Percentiles rank a stretch among this genome's conserved stretches.
phyloP scores from a whole-genome alignment of 2,329 filamentous ascomycete species.

The Paraphaeosphaeria minitans region DNA sequence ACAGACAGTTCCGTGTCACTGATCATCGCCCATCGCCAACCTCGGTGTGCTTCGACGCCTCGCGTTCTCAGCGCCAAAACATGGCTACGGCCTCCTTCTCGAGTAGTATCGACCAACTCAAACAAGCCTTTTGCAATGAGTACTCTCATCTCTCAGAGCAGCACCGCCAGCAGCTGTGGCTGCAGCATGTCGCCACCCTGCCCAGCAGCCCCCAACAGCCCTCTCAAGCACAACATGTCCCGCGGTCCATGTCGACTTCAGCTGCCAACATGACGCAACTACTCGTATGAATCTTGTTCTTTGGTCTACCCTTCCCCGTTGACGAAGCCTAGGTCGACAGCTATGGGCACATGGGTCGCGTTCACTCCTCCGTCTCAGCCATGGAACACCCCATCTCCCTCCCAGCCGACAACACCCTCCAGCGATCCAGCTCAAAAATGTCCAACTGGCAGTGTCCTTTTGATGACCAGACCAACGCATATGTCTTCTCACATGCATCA shows the following conservation, averaged over 20 bases:
- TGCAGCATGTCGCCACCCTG: constrained; percentile 29
- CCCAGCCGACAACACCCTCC: constrained; percentile 22
- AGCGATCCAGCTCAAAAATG: constrained; percentile 31
- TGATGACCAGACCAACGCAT: constrained; percentile 33
- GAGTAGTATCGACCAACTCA: constrained; percentile 41
- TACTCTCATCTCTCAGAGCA: constrained; percentile 42
- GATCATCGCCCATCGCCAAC: constrained; percentile 29
- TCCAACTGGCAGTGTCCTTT: constrained; percentile 29
- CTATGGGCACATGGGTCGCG: constrained; percentile 39
- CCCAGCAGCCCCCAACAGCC: constrained; percentile 19
- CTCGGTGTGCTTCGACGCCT: constrained; percentile 25
- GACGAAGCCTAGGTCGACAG: constrained; percentile 33
- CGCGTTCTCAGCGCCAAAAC: constrained; percentile 9
- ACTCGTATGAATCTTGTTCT: constrained; percentile 40
- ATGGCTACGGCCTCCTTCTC: constrained; percentile 35
- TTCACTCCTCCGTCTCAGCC: constrained; percentile 31
- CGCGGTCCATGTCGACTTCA: constrained; percentile 41
- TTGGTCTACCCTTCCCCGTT: constrained; percentile 34
- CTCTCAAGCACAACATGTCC: constrained; percentile 35
- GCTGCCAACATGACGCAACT: constrained; percentile 29
- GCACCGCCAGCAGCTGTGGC: constrained; percentile 44
- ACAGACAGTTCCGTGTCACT: constrained; percentile 22
- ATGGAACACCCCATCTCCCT: constrained; percentile 41
- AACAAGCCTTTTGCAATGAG: constrained; percentile 42
- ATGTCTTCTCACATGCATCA: constrained; percentile 36